These are phyloP conservation scores for Wallemia hederae DNA, from an alignment of 1,284 basidiomycete species.

Conservation along the genomic window DNA sequence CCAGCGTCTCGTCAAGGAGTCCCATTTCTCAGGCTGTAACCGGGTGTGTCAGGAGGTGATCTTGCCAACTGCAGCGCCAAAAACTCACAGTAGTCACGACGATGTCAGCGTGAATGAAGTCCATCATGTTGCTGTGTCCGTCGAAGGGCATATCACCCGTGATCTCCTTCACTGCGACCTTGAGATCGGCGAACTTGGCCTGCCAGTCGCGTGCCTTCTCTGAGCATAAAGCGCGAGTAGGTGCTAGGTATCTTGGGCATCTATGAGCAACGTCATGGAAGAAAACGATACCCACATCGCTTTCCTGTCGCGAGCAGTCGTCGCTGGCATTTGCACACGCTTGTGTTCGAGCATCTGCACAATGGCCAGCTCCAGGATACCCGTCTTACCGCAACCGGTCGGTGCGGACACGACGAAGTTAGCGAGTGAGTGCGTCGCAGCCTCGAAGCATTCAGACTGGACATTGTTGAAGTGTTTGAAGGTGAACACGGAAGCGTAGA, in stretches of 20 bases:
- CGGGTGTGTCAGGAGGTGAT: conserved; percentile 2
- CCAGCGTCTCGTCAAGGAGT: conserved; percentile 61
- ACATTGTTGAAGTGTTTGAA: conserved; percentile 71
- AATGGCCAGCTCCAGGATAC: conserved; percentile 70
- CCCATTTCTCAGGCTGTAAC: conserved; percentile 69
- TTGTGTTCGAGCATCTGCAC: conserved; percentile 43
- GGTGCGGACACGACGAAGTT: conserved; percentile 31
- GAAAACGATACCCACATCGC: not conserved
- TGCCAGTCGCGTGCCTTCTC: not conserved
- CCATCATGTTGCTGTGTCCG: conserved; percentile 33
- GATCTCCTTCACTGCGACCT: conserved; percentile 28
- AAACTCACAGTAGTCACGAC: conserved; percentile 1
- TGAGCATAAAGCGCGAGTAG: conserved; percentile 20
- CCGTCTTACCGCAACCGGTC: conserved; percentile 16
- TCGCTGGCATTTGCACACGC: conserved; percentile 39
- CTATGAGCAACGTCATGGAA: not conserved
- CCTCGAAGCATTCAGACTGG: conserved; percentile 50
- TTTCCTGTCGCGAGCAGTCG: not conserved
- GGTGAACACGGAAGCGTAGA: conserved; percentile 48
- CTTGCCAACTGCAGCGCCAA: not conserved
- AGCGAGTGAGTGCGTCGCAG: conserved; percentile 14
- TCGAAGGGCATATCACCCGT: conserved; percentile 58
- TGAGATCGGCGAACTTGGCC: not conserved
- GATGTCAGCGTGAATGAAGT: conserved; percentile 37
- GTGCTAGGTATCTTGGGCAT: conserved; percentile 2